Conservation (phyloP, 441 rosid species). For the Melianthus villosus region DNA sequence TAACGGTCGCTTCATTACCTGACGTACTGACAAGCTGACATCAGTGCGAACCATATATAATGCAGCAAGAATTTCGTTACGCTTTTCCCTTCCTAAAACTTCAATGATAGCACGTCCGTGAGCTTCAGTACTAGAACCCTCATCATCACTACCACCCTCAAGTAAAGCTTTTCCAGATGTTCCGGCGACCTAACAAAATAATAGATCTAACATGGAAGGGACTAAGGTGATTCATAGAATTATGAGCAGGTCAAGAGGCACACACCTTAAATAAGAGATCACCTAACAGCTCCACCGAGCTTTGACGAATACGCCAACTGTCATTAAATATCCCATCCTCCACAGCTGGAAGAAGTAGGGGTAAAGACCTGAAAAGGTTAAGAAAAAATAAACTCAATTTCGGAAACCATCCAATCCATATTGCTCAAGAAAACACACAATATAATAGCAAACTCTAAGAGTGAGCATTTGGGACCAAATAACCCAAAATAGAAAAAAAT, state of each 20-base stretch:
- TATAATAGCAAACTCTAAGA: too few relatives aligned
- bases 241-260: slow-evolving; percentile 4
- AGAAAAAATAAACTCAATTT: slow-evolving; percentile 5
- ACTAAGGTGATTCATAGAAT: slow-evolving; percentile 5
- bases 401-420: not conserved
- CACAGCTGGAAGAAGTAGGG: slow-evolving; percentile 97
- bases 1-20: slow-evolving; percentile 40
- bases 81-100: slow-evolving; percentile 89
- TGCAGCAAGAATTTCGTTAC: slow-evolving; percentile 96
- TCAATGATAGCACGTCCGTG: slow-evolving; percentile 99
- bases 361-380: slow-evolving; percentile 74
- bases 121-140: slow-evolving; percentile 98
- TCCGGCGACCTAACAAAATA: slow-evolving; percentile 74
- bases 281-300: slow-evolving; percentile 96
- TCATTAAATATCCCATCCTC: slow-evolving; percentile 98
- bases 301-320: slow-evolving; percentile 98
- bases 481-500: too few relatives aligned
- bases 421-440: not conserved
- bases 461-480: too few relatives aligned
- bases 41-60: slow-evolving; percentile 97
- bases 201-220: slow-evolving; percentile 3
- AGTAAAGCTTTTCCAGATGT: slow-evolving; percentile 98
- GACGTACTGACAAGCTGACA: slow-evolving; percentile 91
- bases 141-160: slow-evolving; percentile 99
- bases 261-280: slow-evolving; percentile 91